These are phyloP conservation scores for Chaetomium sp. DNA, from an alignment of 2,329 filamentous ascomycete genomes.

Conservation along the genomic window DNA sequence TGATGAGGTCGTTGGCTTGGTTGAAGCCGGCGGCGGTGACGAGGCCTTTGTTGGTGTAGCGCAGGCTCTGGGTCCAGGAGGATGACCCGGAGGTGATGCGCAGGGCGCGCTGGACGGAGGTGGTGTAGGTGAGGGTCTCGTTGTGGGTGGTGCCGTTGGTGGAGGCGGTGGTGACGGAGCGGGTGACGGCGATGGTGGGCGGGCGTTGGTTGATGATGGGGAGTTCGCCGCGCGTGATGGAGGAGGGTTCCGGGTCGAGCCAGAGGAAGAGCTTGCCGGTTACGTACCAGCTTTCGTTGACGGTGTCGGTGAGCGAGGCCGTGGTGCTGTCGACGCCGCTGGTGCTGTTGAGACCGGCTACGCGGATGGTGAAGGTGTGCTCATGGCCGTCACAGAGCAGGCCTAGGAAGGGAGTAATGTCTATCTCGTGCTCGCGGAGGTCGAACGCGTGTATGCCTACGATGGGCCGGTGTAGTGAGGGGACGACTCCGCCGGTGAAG, in stretches of 20 bases:
- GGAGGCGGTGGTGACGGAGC: conserved; percentile 48
- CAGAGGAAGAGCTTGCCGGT: conserved; percentile 82
- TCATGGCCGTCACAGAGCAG: conserved; percentile 64
- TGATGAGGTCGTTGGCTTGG: conserved; percentile 48
- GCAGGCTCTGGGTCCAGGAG: conserved; percentile 61
- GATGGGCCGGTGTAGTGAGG: conserved; percentile 75
- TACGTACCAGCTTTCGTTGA: conserved; percentile 72
- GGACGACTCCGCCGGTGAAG: conserved; percentile 79
- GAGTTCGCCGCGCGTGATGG: conserved; percentile 54
- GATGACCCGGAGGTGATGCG: conserved; percentile 52
- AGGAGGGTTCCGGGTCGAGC: conserved; percentile 55
- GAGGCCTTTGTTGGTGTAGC: conserved; percentile 56
- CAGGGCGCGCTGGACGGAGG: conserved; percentile 58
- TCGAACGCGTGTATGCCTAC: conserved; percentile 80
- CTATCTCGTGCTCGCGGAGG: conserved; percentile 76
- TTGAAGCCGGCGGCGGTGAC: conserved; percentile 41
- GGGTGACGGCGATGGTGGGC: conserved; percentile 55
- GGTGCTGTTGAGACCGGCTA: conserved; percentile 62
- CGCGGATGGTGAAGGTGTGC: conserved; percentile 69
- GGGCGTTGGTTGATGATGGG: conserved; percentile 39
- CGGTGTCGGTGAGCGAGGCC: conserved; percentile 54
- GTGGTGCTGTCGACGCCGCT: conserved; percentile 40
- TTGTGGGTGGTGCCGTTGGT: conserved; percentile 53
- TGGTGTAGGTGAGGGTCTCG: conserved; percentile 60
- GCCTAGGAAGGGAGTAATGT: conserved; percentile 76